Conservation (phyloP, 2,329 filamentous ascomycete species). For the Pseudogymnoascus verrucosus region DNA sequence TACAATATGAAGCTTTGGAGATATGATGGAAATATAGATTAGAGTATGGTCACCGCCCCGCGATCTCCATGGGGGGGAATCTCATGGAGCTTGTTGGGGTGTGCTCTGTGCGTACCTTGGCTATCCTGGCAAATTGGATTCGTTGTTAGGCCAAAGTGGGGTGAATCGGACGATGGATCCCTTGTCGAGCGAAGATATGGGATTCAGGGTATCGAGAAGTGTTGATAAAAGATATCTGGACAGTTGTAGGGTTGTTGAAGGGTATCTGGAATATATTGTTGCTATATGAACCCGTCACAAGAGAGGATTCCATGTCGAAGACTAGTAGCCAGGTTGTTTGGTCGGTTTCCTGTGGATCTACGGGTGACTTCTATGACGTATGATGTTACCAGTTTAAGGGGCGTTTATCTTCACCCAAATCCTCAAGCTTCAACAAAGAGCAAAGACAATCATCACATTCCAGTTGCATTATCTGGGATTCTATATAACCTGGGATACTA, state of each 20-base stretch:
- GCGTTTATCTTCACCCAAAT: neutral
- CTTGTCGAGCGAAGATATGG: neutral
- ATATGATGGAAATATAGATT: neutral
- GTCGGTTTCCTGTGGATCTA: neutral
- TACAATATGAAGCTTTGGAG: constrained; percentile 4
- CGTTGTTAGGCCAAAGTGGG: neutral
- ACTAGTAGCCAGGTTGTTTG: neutral
- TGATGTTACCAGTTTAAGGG: neutral
- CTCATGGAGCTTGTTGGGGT: neutral
- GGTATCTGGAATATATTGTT: neutral
- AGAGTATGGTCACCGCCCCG: constrained; percentile 6
- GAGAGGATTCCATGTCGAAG: neutral
- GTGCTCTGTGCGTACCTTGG: constrained; percentile 7
- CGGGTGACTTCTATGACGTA: neutral
- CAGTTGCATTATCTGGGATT: neutral
- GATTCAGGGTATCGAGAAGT: neutral
- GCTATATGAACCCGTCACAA: neutral
- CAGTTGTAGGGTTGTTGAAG: neutral
- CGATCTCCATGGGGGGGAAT: neutral
- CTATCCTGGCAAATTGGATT: constrained; percentile 5
- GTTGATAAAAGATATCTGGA: neutral
- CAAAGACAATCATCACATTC: neutral
- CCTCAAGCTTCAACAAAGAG: neutral
- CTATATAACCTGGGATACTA: neutral
- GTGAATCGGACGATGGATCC: neutral